Percentiles rank a stretch among this genome's conserved stretches.
Conservation (phyloP, 2,329 filamentous ascomycete genomes). For the Aspergillus intermedius region DNA sequence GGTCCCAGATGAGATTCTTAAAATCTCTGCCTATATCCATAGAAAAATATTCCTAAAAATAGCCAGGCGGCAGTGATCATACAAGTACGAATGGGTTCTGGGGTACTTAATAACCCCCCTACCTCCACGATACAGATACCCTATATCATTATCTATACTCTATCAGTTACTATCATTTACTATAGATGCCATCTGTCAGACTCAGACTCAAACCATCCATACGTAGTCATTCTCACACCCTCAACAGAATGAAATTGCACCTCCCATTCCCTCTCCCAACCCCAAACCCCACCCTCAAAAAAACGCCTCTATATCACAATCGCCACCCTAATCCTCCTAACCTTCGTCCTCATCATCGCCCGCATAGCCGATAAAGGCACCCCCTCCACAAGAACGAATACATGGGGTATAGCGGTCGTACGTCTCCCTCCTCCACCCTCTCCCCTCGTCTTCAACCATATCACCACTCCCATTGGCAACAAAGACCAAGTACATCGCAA, state of each 20-base stretch:
- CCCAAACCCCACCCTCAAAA: conserved; percentile 4
- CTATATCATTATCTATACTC: too few species aligned
- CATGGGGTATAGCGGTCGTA: conserved; percentile 17
- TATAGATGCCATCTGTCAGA: neutral
- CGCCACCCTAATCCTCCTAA: conserved; percentile 5
- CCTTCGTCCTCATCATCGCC: conserved; percentile 16
- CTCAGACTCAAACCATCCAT: neutral
- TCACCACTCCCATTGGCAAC: too few species aligned
- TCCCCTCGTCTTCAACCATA: neutral
- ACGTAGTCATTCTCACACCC: too few species aligned
- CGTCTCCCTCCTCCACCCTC: neutral
- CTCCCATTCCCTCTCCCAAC: neutral
- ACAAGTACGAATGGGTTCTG: neutral
- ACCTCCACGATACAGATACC: neutral
- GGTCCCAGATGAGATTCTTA: too few species aligned
- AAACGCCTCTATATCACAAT: conserved; percentile 9
- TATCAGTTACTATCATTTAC: neutral
- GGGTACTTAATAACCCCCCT: neutral
- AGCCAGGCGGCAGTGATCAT: neutral
- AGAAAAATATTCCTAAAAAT: neutral
- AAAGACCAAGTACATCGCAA: too few species aligned
- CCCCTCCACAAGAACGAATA: conserved; percentile 9
- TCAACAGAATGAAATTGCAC: neutral
- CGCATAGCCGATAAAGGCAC: conserved; percentile 14
- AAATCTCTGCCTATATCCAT: neutral